Base-by-base conservation (phyloP, 805 yeast species). In the Yarrowia sp. region DNA sequence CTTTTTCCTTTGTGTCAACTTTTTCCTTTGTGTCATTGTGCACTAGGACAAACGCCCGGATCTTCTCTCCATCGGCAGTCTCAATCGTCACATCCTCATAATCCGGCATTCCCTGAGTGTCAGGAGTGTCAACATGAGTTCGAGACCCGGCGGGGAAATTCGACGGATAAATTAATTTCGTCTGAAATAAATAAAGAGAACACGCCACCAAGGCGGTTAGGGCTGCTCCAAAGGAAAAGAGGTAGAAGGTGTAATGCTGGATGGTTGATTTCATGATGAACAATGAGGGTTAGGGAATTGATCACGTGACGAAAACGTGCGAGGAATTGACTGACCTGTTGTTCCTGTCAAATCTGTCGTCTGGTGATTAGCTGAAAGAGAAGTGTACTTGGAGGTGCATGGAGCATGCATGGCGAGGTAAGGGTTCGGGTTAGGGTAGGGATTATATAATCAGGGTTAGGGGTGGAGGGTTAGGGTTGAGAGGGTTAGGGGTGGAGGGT, bases 91-190 rank as follows among this genome's bases (percentile, higher is more conserved):
- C 79, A 52, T 83, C 85, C 71, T 90, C 88, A 76, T 84, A 93
- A 6, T 34, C 19, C 5, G 85, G 83, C 79, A 94, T 80, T 5
- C 82, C 89, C 75, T 83, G 86, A 61, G 80, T 81, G 70, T 84
- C 91, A 0, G 99, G 99, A 0, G 90, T 89, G 43, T 89, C 92
- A 9, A 93, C 95, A 30, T 72, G 78, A 40, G 71, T 84, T 80
- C 84, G 84, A 81, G 78, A 73, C 3, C 94, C 97, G 66, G 87
- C 89, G 70, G 92, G 92, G 60, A 92, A 81, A 70, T 84, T 81
- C 2, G 96, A 85, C 0, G 98, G 98, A 75, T 94, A 94, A n/a
- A 94, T 87, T 63, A 95, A 75, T 44, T 80, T 79, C 65, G 81
- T 79, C 75, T 92, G 97, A 74, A 75, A 71, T 64, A 72, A 70